Base-by-base conservation (phyloP, 305 asterid species). In the Petunia hybrid region DNA sequence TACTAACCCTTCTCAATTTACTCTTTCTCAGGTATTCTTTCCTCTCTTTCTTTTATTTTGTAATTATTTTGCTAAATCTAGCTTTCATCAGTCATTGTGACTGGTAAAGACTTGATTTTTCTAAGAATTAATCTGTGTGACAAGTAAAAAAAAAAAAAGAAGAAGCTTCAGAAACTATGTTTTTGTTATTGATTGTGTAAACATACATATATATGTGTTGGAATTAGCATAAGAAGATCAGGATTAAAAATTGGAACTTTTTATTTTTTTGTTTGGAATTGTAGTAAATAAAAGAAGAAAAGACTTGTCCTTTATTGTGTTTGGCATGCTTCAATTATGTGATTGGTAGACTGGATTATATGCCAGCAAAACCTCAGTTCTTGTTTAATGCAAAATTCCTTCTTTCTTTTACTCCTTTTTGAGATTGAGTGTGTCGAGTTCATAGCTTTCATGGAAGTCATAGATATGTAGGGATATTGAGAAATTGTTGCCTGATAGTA, bases 21-120 rank as follows among this genome's bases (percentile, higher is more conserved):
- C 53, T 66, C 85, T 92, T 86, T 92, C 92, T 83, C 99, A 94
- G 98, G 99, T 96, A 82, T 61, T 38, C 8, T 78, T 8, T 64
- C 45, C 43, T 41, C 56, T 6, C 40, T 61, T 39, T 9, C 5
- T 35, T 41, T 22, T 43, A 14, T 57, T n/a, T 5, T 76, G 41
- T 8, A 5, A 36, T 63, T 10, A 16, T 56, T 31, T 57, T 31
- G 45, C 53, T 3, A 71, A 76, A 56, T 2, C 38, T 22, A 12
- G 5, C 31, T 64, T 4, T 10, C 36, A 5, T 12, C 38, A n/a
- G 42, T 14, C 22, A 64, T 6, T 64, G 12, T 64, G 70, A 64
- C 46, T 4, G 38, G 46, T 53, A 51, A 51, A 10, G 4, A 53
- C 57, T 3, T 53, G 57, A 2, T 1, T 3, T 53, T 51, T 53